These are phyloP conservation scores for Zychaea mexicana DNA, from an alignment of 371 early-diverging fungal species.

Conservation along the genomic window DNA sequence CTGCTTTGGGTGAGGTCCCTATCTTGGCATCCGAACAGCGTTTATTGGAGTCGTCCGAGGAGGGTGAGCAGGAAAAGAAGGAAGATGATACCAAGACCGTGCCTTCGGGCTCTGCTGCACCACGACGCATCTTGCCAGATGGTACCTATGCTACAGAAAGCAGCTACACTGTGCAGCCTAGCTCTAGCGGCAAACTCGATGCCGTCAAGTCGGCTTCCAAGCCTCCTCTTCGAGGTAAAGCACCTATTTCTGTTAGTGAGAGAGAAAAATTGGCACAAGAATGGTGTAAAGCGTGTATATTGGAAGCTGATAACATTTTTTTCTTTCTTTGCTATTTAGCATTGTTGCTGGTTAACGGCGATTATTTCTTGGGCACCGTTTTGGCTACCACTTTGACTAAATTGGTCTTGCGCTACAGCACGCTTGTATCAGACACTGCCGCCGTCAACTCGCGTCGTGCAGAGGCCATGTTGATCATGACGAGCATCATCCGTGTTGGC, in stretches of 20 bases:
- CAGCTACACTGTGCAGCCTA: slow-evolving; percentile 63
- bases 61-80: slow-evolving; percentile 40
- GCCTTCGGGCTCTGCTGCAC: slow-evolving; percentile 50
- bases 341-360: slow-evolving; percentile 82
- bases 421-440: slow-evolving; percentile 43
- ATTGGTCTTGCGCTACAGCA: slow-evolving; percentile 78
- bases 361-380: slow-evolving; percentile 89
- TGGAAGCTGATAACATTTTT: not conserved
- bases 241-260: not conserved
- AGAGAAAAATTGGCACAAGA: not conserved
- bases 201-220: slow-evolving; percentile 71
- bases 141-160: slow-evolving; percentile 98
- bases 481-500: slow-evolving; percentile 91
- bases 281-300: not conserved
- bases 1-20: slow-evolving; percentile 89
- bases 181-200: slow-evolving; percentile 48
- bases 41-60: slow-evolving; percentile 61
- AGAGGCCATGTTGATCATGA: slow-evolving; percentile 97
- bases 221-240: slow-evolving; percentile 70
- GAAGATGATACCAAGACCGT: slow-evolving; percentile 36
- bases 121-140: slow-evolving; percentile 88
- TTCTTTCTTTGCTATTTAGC: slow-evolving; percentile 28
- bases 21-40: slow-evolving; percentile 88
- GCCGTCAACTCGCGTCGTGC: slow-evolving; percentile 78
- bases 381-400: slow-evolving; percentile 90